Percentiles rank a stretch among this genome's conserved stretches.
These are phyloP conservation scores for Petasospora rhodanensis DNA, from an alignment of 1,139 yeast genomes.

Conservation along the genomic window DNA sequence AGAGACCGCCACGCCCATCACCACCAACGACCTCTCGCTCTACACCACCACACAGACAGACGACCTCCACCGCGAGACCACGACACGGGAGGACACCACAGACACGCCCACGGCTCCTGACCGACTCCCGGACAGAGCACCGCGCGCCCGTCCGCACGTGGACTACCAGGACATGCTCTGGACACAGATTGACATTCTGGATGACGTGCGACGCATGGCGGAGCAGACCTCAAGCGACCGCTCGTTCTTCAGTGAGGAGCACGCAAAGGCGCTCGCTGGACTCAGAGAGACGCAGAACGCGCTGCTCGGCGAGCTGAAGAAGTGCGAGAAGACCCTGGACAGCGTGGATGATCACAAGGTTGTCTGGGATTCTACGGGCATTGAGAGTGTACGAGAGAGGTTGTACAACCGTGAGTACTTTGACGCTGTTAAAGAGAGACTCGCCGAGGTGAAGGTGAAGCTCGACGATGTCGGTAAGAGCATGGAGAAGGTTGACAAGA, in stretches of 20 bases:
- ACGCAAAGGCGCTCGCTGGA: conserved; percentile 49
- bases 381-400: conserved; percentile 30
- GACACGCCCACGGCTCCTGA: conserved; percentile 3
- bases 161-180: conserved; percentile 71
- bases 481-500: conserved; percentile 33
- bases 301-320: conserved; percentile 7
- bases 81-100: conserved; percentile 1
- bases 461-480: conserved; percentile 38
- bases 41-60: conserved; percentile 2
- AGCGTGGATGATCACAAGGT: conserved; percentile 20
- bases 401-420: conserved; percentile 43
- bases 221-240: conserved; percentile 44
- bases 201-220: conserved; percentile 71
- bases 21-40: conserved; percentile 9
- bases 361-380: conserved; percentile 31
- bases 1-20: too few species aligned
- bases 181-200: conserved; percentile 85
- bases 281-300: conserved; percentile 58
- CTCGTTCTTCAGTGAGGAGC: conserved; percentile 60
- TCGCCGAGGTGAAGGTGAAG: conserved; percentile 36
- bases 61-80: neutral
- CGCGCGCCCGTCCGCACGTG: conserved; percentile 46
- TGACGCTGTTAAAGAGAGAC: conserved; percentile 34
- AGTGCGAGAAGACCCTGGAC: conserved; percentile 11
- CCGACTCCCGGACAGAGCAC: conserved; percentile 35